phyloP scores from a whole-genome alignment of 1,139 yeast species.

The Magnusiomyces ingens region DNA sequence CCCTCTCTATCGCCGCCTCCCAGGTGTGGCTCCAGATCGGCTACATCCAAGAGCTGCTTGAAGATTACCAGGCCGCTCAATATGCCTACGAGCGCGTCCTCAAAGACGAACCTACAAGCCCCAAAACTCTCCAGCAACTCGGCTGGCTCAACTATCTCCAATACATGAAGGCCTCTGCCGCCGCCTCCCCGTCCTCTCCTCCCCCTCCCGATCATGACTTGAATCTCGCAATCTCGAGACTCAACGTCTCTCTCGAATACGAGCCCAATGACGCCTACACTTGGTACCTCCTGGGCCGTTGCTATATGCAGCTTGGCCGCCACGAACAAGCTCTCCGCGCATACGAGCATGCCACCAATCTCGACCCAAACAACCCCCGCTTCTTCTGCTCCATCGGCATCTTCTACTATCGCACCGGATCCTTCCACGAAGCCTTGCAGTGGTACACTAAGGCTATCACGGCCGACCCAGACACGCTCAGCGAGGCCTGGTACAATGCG shows the following conservation, averaged over 20 bases:
- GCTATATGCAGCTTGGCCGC: slow-evolving; percentile 92
- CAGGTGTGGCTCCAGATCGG: slow-evolving; percentile 99
- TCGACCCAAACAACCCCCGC: slow-evolving; percentile 93
- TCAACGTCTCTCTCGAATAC: slow-evolving; percentile 80
- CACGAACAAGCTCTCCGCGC: slow-evolving; percentile 96
- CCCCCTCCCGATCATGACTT: slow-evolving; percentile 38
- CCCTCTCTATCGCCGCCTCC: slow-evolving; percentile 90
- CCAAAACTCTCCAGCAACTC: slow-evolving; percentile 89
- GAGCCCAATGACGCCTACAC: slow-evolving; percentile 91
- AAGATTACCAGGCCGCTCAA: slow-evolving; percentile 84
- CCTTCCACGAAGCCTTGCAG: slow-evolving; percentile 92
- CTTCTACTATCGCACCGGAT: slow-evolving; percentile 88
- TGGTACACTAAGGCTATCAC: slow-evolving; percentile 96
- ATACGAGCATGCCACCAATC: slow-evolving; percentile 95
- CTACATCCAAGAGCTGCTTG: slow-evolving; percentile 86
- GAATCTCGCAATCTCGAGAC: slow-evolving; percentile 71
- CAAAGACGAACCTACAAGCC: slow-evolving; percentile 85
- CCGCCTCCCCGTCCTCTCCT: no score
- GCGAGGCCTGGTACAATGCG: slow-evolving; percentile 97
- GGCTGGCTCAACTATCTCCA: slow-evolving; percentile 92
- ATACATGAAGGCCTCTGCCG: slow-evolving; percentile 8
- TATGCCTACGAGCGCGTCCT: slow-evolving; percentile 93
- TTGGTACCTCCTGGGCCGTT: slow-evolving; percentile 94
- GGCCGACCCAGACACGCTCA: slow-evolving; percentile 77
- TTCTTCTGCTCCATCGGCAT: slow-evolving; percentile 99